Evolutionary conservation across 2,329 filamentous ascomycete genomes (phyloP).

Genomic region (Seiridium unicorne): DNA sequence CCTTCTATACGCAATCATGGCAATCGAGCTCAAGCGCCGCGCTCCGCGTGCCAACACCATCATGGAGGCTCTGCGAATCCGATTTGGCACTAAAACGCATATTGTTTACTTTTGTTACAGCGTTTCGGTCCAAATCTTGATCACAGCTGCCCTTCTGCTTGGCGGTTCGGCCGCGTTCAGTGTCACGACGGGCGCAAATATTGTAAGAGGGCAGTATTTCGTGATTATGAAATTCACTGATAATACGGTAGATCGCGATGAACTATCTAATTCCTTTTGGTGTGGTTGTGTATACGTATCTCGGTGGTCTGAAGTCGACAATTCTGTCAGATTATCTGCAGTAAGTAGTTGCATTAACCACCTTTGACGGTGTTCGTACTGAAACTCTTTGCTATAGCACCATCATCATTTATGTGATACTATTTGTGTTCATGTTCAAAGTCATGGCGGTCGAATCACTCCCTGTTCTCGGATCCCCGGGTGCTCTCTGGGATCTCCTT

Average conservation of each 20-base stretch:
- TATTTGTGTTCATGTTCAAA: constrained; percentile 65
- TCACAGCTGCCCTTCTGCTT: constrained; percentile 10
- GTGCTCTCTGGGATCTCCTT: constrained; percentile 62
- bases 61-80: constrained; percentile 8
- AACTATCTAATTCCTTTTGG: constrained; percentile 11
- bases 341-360: not conserved
- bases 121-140: constrained; percentile 10
- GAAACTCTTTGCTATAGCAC: not conserved
- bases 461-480: constrained; percentile 57
- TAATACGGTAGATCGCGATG: constrained; percentile 3
- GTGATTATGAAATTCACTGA: not conserved
- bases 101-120: constrained; percentile 11
- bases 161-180: constrained; percentile 11
- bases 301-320: constrained; percentile 10
- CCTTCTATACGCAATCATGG: constrained; percentile 13
- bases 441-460: constrained; percentile 64
- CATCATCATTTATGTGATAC: constrained; percentile 38
- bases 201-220: not conserved
- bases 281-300: constrained; percentile 11
- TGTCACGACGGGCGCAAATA: constrained; percentile 11
- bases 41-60: constrained; percentile 12
- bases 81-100: constrained; percentile 11
- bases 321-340: constrained; percentile 11
- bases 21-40: constrained; percentile 13
- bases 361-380: not conserved